Conservation (phyloP, 2,329 filamentous ascomycete species). For the Graphiopsis chlorocephala region DNA sequence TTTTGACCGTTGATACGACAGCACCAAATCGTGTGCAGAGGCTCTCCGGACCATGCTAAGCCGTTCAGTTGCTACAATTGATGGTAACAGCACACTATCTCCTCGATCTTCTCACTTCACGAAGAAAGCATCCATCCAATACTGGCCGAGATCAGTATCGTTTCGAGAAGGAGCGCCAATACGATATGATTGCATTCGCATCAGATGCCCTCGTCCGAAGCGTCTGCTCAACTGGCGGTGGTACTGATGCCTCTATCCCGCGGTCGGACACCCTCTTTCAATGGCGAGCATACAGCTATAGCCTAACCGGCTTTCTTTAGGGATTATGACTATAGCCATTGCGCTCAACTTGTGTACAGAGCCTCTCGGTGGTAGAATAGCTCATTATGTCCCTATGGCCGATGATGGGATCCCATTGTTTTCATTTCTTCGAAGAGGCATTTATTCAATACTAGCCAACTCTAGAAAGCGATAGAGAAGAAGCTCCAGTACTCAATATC, state of each 20-base stretch:
- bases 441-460: background rate
- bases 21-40: no score
- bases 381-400: background rate
- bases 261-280: background rate
- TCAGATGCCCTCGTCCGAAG: no score
- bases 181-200: no score
- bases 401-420: background rate
- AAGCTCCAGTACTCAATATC: background rate
- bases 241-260: no score
- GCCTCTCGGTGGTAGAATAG: background rate
- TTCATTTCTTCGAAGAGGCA: background rate
- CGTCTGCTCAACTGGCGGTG: background rate
- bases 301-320: background rate
- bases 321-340: background rate
- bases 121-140: no score
- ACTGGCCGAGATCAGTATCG: no score
- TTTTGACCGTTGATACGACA: no score
- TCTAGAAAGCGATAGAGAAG: background rate
- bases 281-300: background rate
- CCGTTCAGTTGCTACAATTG: no score
- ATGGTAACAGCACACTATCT: no score
- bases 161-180: no score
- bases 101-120: no score
- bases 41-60: no score
- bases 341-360: background rate